These are phyloP conservation scores for Trichoderma simmonsii DNA, from an alignment of 2,329 filamentous ascomycete species.

Conservation along the genomic window DNA sequence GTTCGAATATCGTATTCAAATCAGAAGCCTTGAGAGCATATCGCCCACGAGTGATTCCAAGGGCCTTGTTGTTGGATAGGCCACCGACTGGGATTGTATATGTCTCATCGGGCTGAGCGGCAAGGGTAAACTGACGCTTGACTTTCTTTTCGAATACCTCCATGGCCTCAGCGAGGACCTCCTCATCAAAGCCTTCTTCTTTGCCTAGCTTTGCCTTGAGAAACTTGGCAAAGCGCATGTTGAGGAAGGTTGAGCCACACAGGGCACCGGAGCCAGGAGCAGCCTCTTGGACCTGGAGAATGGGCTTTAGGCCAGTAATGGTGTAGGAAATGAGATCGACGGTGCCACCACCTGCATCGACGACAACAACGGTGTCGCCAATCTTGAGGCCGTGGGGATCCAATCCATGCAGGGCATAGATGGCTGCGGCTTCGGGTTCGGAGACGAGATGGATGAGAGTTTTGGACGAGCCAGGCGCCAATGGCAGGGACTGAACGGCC, in stretches of 20 bases:
- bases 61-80: conserved; percentile 37
- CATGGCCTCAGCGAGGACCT: conserved; percentile 39
- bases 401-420: conserved; percentile 43
- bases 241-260: conserved; percentile 46
- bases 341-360: conserved; percentile 51
- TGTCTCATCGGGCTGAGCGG: conserved; percentile 21
- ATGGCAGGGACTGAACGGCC: conserved; percentile 31
- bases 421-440: conserved; percentile 49
- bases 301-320: conserved; percentile 41
- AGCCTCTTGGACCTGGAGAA: conserved; percentile 44
- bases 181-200: conserved; percentile 39
- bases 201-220: conserved; percentile 39
- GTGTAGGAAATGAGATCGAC: conserved; percentile 52
- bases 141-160: conserved; percentile 40
- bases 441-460: conserved; percentile 42
- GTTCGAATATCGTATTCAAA: conserved; percentile 43
- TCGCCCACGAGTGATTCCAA: conserved; percentile 38
- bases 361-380: conserved; percentile 48
- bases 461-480: conserved; percentile 18
- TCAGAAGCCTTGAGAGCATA: conserved; percentile 38
- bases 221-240: conserved; percentile 43
- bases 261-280: conserved; percentile 44
- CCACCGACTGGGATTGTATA: conserved; percentile 41
- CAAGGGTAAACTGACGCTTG: conserved; percentile 12
- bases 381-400: conserved; percentile 38